Conservation (phyloP, 2,329 filamentous ascomycete genomes). For the Penicillium nordicum region DNA sequence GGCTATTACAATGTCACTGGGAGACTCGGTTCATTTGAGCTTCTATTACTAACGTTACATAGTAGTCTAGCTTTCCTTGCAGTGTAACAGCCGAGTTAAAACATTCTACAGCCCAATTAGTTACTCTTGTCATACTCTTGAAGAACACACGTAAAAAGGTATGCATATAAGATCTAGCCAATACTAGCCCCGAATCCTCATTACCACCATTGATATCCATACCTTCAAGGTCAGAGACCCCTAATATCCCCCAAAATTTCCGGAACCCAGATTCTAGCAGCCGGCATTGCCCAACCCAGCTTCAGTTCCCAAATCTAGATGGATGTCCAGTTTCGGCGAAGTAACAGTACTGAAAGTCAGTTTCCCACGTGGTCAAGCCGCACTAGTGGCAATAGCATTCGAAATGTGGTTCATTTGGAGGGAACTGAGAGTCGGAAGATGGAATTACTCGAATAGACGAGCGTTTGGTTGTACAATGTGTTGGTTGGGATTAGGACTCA, state of each 20-base stretch:
- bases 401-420: background rate
- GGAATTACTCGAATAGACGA: too few species aligned
- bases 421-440: background rate
- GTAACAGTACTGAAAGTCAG: background rate
- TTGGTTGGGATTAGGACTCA: background rate
- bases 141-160: background rate
- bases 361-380: background rate
- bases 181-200: background rate
- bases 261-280: too few species aligned
- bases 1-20: background rate
- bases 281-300: background rate
- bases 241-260: too few species aligned
- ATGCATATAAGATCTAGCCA: background rate
- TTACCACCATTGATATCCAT: too few species aligned
- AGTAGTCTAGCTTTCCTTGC: background rate
- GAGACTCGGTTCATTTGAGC: background rate
- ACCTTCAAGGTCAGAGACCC: too few species aligned
- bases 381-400: background rate
- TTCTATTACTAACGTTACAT: background rate
- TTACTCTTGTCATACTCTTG: background rate
- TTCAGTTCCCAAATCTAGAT: background rate
- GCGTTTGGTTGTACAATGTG: too few species aligned
- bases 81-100: background rate
- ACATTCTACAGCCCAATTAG: too few species aligned
- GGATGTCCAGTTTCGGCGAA: background rate